Conservation (phyloP, 2,329 filamentous ascomycete species). For the Diatrype stigma region DNA sequence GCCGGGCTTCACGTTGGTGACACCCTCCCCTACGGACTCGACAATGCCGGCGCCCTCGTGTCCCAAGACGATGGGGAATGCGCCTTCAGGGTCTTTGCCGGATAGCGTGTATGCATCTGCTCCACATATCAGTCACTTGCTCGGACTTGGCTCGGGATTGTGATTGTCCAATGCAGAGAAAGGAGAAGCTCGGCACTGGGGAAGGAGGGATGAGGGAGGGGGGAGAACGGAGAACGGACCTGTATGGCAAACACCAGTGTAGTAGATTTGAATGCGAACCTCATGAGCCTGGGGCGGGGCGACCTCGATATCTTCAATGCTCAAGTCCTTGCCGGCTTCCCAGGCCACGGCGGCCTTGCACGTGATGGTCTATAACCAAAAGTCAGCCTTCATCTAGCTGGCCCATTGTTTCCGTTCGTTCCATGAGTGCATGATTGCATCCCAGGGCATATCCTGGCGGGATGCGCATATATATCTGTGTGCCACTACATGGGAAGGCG, state of each 20-base stretch:
- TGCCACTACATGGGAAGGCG: conserved; percentile 6
- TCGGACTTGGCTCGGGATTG: conserved; percentile 26
- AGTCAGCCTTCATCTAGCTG: conserved; percentile 1
- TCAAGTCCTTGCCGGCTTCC: conserved; percentile 88
- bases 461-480: neutral
- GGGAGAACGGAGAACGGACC: conserved; percentile 46
- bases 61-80: conserved; percentile 82
- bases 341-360: conserved; percentile 98
- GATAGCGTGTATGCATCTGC: conserved; percentile 89
- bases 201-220: conserved; percentile 10
- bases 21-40: conserved; percentile 90
- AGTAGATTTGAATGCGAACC: conserved; percentile 94
- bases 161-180: neutral
- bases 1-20: conserved; percentile 88
- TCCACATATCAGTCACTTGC: conserved; percentile 13
- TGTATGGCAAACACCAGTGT: conserved; percentile 98
- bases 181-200: too few relatives aligned
- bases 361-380: conserved; percentile 68
- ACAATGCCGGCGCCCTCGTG: conserved; percentile 91
- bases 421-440: too few relatives aligned
- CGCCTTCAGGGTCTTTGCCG: conserved; percentile 95
- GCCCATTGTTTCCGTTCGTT: neutral
- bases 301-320: conserved; percentile 90
- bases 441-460: too few relatives aligned
- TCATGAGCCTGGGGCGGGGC: conserved; percentile 84